Evolutionary conservation across 2,329 filamentous ascomycete species (phyloP), one percentile per base, ranked within the genome.

Genomic region (Botrytis galanthina): DNA sequence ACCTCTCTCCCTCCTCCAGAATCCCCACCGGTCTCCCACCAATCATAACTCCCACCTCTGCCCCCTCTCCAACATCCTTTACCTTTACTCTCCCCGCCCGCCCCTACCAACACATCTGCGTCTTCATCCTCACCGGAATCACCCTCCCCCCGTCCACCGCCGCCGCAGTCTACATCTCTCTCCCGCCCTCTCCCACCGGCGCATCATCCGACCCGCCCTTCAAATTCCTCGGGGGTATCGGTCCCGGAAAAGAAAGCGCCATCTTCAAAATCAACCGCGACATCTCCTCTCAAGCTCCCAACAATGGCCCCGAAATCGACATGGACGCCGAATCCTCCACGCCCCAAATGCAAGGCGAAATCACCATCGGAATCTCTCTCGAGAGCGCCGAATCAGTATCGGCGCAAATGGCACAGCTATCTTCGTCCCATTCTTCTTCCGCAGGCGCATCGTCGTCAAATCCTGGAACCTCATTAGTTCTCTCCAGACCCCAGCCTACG

Each of bases 141-240:
- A 82, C 87, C 16, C 86, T 99, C 0, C 95, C 95, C 0, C 85
- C 88, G 6, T 88, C 89, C 77, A 92, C 92, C 32, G 95, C 94
- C 8, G 96, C 95, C 22, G 93, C 94, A 64, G 95, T 99, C 76
- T 98, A 98, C 84, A 88, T 97, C 66, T 92, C 95, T 76, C 84
- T 92, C n/a, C 81, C 83, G 71, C 82, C 77, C 81, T 78, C 82
- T 74, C 82, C 76, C 82, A 84, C 67, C 18, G n/a, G 51, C 18
- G 20, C 73, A 14, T 81, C 84, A 46, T 77, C 81, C 9, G 81
- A 4, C 1, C 67, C 67, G 4, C 61, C 69, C 22, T 97, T 97
- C 84, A 90, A 88, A 74, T 93, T 99, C 79, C 89, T 98, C 7
- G 96, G 97, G 75, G 96, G 91, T 67, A 91, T 99, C 73, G 95